phyloP scores from a whole-genome alignment of 805 yeast genomes.

The Yueomyces sinensis region DNA sequence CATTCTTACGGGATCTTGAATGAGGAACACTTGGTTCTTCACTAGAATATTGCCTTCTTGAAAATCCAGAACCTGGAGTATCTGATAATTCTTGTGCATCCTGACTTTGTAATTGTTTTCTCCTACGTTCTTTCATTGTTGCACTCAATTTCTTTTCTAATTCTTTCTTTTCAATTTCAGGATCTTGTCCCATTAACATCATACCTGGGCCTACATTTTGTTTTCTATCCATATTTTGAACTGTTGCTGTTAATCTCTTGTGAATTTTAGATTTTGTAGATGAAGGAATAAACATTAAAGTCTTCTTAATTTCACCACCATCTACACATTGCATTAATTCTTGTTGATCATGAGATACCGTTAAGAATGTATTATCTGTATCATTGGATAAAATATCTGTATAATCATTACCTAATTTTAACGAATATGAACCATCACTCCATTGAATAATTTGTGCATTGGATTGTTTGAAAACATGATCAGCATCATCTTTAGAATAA shows the following conservation, averaged over 20 bases:
- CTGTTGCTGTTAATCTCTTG: conserved; percentile 60
- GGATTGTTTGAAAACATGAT: conserved; percentile 63
- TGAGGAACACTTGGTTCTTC: conserved; percentile 2
- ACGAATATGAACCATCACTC: conserved; percentile 83
- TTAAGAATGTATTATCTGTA: conserved; percentile 57
- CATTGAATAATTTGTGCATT: conserved; percentile 85
- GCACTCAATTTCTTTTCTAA: conserved; percentile 56
- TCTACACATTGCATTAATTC: conserved; percentile 51
- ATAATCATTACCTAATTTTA: conserved; percentile 77
- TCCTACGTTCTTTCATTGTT: conserved; percentile 53
- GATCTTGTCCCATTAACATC: conserved; percentile 40
- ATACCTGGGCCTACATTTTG: conserved; percentile 27
- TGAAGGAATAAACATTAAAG: conserved; percentile 73
- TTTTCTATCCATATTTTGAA: conserved; percentile 27
- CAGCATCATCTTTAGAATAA: conserved; percentile 65
- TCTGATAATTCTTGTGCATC: conserved; percentile 40
- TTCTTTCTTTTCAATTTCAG: conserved; percentile 51
- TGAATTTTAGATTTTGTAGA: conserved; percentile 83
- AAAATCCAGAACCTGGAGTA: conserved; percentile 17
- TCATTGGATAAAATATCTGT: conserved; percentile 64
- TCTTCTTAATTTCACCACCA: conserved; percentile 48
- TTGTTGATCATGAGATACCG: conserved; percentile 55
- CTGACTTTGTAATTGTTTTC: conserved; percentile 40
- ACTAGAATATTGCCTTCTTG: conserved; percentile 4
- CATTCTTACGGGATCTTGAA: conserved; percentile 2